Percentiles rank a stretch among this genome's conserved stretches.
Evolutionary conservation across 768 basidiomycete species (phyloP).

Genomic region (Cubamyces sp.): DNA sequence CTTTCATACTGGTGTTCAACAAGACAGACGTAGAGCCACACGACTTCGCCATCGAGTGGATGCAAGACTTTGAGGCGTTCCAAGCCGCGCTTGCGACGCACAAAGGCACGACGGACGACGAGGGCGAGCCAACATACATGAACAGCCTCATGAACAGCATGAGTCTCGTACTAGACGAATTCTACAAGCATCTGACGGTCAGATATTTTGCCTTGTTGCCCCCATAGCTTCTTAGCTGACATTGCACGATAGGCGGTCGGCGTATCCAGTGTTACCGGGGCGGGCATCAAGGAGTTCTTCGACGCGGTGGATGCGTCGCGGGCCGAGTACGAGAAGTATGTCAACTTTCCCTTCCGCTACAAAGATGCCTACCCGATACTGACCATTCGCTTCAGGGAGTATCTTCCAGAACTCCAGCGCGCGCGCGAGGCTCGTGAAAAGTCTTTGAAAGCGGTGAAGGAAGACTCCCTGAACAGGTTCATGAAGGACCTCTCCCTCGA

Average conservation of each 20-base stretch:
- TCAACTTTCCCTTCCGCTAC: constrained; percentile 5
- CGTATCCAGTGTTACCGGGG: constrained; percentile 95
- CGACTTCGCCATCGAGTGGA: constrained; percentile 95
- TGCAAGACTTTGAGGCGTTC: constrained; percentile 96
- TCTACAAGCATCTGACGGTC: constrained; percentile 95
- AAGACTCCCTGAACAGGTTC: constrained; percentile 75
- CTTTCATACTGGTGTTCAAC: constrained; percentile 98
- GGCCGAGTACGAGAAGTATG: constrained; percentile 87
- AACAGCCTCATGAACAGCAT: constrained; percentile 99
- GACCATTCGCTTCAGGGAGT: constrained; percentile 61
- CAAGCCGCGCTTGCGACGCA: constrained; percentile 83
- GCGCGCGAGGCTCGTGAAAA: constrained; percentile 67
- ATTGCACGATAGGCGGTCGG: constrained; percentile 76
- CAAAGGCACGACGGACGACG: constrained; percentile 65
- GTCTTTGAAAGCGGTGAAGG: constrained; percentile 65
- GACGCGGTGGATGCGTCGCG: constrained; percentile 87
- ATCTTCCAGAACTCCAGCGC: constrained; percentile 85
- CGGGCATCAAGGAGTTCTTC: constrained; percentile 90
- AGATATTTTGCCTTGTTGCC: constrained; percentile 23
- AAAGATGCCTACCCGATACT: neutral
- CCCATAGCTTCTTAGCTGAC: neutral
- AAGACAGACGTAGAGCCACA: constrained; percentile 94
- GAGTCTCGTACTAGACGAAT: constrained; percentile 97
- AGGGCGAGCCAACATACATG: constrained; percentile 97
- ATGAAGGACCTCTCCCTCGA: constrained; percentile 84